Percentiles rank a stretch among this genome's conserved stretches.
Conservation (phyloP, 805 yeast species). For the Saccharomycopsis synnaedendra region DNA sequence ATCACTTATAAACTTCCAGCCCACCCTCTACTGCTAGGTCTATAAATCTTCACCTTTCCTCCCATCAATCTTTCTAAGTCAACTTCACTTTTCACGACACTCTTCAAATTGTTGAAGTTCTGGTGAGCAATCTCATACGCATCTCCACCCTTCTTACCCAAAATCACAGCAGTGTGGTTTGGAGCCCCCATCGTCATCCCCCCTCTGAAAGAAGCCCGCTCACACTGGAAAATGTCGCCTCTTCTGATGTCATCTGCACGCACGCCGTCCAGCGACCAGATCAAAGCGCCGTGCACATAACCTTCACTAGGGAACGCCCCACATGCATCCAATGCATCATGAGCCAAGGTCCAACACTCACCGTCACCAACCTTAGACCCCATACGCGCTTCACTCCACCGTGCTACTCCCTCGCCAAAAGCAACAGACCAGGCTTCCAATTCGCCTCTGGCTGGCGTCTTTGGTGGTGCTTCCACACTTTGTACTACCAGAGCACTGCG, state of each 20-base stretch:
- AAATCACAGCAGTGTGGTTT: constrained; percentile 36
- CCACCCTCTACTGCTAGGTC: constrained; percentile 40
- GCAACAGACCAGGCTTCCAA: constrained; percentile 25
- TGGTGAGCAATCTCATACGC: constrained; percentile 34
- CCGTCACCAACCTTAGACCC: constrained; percentile 43
- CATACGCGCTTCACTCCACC: constrained; percentile 39
- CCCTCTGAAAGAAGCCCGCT: constrained; percentile 26
- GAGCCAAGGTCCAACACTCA: constrained; percentile 53
- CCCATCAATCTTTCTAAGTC: constrained; percentile 26
- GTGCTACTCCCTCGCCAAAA: constrained; percentile 42
- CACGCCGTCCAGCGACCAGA: constrained; percentile 19
- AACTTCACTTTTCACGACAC: constrained; percentile 30
- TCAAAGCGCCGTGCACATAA: constrained; percentile 31
- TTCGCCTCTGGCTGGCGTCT: constrained; percentile 21
- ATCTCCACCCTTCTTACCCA: background rate
- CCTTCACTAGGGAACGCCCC: constrained; percentile 45
- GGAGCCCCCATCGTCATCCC: constrained; percentile 37
- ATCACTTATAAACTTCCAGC: constrained; percentile 21
- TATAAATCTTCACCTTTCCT: constrained; percentile 35
- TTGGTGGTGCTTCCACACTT: constrained; percentile 30
- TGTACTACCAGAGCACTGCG: too few species aligned
- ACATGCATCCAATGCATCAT: constrained; percentile 38
- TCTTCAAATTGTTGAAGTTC: constrained; percentile 32
- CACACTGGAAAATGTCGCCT: constrained; percentile 48
- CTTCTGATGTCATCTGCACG: constrained; percentile 32